Percentiles rank a stretch among this genome's conserved stretches.
These are phyloP conservation scores for Phytophthora tentaculata DNA, from an alignment of 352 stramenopile species.

Conservation along the genomic window DNA sequence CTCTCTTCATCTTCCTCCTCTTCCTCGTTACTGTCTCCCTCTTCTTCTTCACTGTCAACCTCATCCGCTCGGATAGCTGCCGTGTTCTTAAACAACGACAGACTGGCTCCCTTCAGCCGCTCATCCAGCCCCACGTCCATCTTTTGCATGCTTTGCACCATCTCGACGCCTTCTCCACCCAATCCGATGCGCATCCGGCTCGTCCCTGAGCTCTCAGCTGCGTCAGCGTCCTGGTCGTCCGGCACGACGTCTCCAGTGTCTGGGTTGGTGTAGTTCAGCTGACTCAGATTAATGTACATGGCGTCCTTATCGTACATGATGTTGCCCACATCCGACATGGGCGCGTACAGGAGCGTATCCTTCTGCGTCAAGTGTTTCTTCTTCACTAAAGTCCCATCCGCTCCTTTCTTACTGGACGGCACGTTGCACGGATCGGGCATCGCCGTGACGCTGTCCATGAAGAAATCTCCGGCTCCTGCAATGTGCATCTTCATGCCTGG, in stretches of 20 bases:
- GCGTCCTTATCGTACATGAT: slow-evolving; percentile 99
- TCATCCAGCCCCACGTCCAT: slow-evolving; percentile 93
- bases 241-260: slow-evolving; percentile 78
- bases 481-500: slow-evolving; percentile 97
- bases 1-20: slow-evolving; percentile 63
- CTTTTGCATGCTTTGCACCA: slow-evolving; percentile 96
- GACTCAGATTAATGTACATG: slow-evolving; percentile 98
- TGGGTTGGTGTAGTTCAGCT: slow-evolving; percentile 95
- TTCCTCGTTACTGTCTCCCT: slow-evolving; percentile 50
- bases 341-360: slow-evolving; percentile 91
- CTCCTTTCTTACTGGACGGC: slow-evolving; percentile 61
- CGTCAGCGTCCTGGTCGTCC: slow-evolving; percentile 60
- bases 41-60: slow-evolving; percentile 71
- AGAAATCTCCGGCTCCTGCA: slow-evolving; percentile 98
- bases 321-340: slow-evolving; percentile 95
- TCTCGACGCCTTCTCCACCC: slow-evolving; percentile 88
- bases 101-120: slow-evolving; percentile 91
- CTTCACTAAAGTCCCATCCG: slow-evolving; percentile 61
- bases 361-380: slow-evolving; percentile 94
- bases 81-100: slow-evolving; percentile 97
- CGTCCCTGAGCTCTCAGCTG: slow-evolving; percentile 9
- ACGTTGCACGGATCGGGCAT: slow-evolving; percentile 98
- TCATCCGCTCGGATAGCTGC: slow-evolving; percentile 84
- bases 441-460: slow-evolving; percentile 93
- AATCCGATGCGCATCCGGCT: slow-evolving; percentile 44